Evolutionary conservation across 805 yeast species (phyloP), one percentile per base, ranked within the genome.

Genomic region (Hanseniaspora lachancei): DNA sequence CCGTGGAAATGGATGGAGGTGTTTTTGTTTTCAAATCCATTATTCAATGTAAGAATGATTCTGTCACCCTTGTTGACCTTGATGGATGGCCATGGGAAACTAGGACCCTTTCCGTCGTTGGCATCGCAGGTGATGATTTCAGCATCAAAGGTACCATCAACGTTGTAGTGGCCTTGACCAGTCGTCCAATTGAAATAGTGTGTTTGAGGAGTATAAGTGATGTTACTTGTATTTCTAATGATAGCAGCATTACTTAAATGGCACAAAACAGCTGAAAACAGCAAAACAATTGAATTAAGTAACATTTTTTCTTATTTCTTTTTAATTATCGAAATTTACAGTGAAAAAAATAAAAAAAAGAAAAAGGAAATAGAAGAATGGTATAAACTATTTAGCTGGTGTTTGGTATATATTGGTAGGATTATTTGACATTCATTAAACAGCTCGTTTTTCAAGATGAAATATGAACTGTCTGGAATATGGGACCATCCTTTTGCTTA

Each of bases 1-100:
- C 98, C 98, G 71, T 91, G 98, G 81, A 88, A 87, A 72, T 93
- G 98, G 63, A 91, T 69, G 7, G 91, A 71, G 42, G 96, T 86
- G 70, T 81, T 82, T 52, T 78, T 74, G 64, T 79, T 78, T 42
- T 60, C 62, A 56, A 89, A 78, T 34, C 87, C 88, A 66, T 93
- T 93, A 60, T 78, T 80, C 70, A 91, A 75, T 63, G 83, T 79
- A 41, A 88, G 71, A 57, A 82, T 68, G 52, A 93, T 75, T 15
- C 84, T 75, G 70, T 93, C 98, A 62, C 95, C 95, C 66, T 79
- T 82, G 61, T 77, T 75, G 60, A 86, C 89, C 49, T 78, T 74
- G 61, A 91, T 70, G 54, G 77, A 77, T n/a, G 98, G 98, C 77
- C 93, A 81, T 58, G 97, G 97, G 81, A 84, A 73, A 54, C 68